Base-by-base conservation (phyloP, 1,139 yeast species). In the Debaryomycetaceae sp. region DNA sequence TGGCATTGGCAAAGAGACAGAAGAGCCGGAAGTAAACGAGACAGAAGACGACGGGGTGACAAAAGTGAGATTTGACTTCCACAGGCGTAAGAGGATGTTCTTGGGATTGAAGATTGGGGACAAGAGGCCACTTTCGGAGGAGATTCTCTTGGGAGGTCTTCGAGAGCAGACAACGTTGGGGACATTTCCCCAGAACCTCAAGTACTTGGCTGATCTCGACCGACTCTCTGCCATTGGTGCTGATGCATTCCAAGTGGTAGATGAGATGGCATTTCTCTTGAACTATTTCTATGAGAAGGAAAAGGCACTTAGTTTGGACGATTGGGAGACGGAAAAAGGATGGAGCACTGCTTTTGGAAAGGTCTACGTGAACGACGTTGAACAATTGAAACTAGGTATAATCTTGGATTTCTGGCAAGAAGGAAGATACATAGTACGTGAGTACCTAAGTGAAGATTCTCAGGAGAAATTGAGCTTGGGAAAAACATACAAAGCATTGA, bases 351-450 rank as follows among this genome's bases (percentile, higher is more conserved):
- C 55, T 2, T 49, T 70, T 13, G 78, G 78, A 1, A 57, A 56
- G 38, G 56, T 69, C 6, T 46, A 48, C 6, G 50, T 67, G 11
- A 68, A 72, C 48, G 60, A 68, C 42, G 41, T 48, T 2, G 44
- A 44, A 1, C 39, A 42, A 2, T 55, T 56, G 9, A 56, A 59
- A 42, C 52, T 74, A 36, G 79, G 79, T 0, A 45, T 72, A 4
- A 64, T 65, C 40, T 50, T 70, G 8, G 60, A 61, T 6, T 72
- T 58, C 45, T 74, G 78, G 78, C 57, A 59, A 41, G 76, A 70
- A 44, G 58, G 50, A 40, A 54, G 73, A 27, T 60, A 46, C 43
- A 48, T 70, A 14, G 62, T 65, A 48, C 65, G 60, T 35, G 62
- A 66, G 43, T 52, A 52, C 40, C 43, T 42, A 24, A 8, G 41